Evolutionary conservation across 768 basidiomycete genomes (phyloP).

Genomic region (Tulasnella sp.): DNA sequence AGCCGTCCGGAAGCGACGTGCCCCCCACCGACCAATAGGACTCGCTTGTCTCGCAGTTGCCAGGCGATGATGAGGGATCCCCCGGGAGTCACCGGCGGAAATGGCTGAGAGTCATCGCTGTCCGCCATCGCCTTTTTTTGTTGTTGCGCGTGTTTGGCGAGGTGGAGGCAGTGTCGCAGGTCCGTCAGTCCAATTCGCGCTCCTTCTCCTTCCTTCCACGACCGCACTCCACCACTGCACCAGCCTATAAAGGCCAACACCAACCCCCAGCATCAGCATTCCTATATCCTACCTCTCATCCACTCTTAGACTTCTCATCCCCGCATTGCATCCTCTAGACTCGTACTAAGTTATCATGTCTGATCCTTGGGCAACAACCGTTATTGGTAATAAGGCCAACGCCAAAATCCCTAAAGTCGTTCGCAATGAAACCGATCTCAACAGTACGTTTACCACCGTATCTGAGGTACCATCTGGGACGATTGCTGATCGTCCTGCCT

Average conservation of each 20-base stretch:
- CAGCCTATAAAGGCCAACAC: neutral
- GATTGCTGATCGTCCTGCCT: neutral
- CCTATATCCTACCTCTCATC: neutral
- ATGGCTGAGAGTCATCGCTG: conserved; percentile 1
- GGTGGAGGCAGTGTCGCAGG: neutral
- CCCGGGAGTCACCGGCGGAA: conserved; percentile 38
- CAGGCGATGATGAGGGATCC: conserved; percentile 88
- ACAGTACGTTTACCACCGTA: conserved; percentile 36
- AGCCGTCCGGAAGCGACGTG: conserved; percentile 86
- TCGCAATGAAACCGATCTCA: neutral
- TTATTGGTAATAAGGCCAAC: neutral
- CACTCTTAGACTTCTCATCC: neutral
- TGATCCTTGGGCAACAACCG: neutral
- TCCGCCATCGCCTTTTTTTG: neutral
- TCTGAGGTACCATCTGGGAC: neutral
- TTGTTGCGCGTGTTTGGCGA: conserved; percentile 7
- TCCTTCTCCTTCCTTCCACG: conserved; percentile 5
- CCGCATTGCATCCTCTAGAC: conserved; percentile 28
- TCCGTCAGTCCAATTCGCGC: conserved; percentile 1
- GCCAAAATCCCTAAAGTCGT: conserved; percentile 28
- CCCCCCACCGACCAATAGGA: conserved; percentile 92
- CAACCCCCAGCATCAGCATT: neutral
- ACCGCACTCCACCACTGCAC: neutral
- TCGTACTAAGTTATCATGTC: conserved; percentile 5
- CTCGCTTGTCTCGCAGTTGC: conserved; percentile 79